Conservation (phyloP, 805 yeast genomes). For the Clavispora santaluciae region DNA sequence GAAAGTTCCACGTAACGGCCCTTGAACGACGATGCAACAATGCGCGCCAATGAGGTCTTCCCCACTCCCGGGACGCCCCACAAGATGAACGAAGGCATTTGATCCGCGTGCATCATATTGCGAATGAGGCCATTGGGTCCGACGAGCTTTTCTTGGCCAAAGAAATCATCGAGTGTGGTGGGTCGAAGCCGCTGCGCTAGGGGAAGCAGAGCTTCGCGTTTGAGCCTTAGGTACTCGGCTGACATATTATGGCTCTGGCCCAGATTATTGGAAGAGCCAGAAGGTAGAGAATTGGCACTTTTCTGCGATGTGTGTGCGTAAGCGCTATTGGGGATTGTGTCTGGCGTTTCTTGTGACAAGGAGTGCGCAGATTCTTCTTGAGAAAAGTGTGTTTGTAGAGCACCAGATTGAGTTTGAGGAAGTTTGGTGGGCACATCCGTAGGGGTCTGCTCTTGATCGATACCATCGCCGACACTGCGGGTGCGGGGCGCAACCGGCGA, state of each 20-base stretch:
- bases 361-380: too few relatives aligned
- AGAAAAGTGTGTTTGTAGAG: too few relatives aligned
- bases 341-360: too few relatives aligned
- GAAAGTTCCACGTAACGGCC: slow-evolving; percentile 35
- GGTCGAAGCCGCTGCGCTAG: slow-evolving; percentile 41
- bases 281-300: too few relatives aligned
- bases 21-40: slow-evolving; percentile 28
- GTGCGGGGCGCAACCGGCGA: background rate
- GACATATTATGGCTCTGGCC: background rate
- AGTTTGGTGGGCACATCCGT: too few relatives aligned
- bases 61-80: slow-evolving; percentile 47
- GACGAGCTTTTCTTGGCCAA: slow-evolving; percentile 39
- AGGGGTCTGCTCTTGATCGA: too few relatives aligned
- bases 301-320: too few relatives aligned
- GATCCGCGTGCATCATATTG: slow-evolving; percentile 28
- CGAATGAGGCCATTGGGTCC: slow-evolving; percentile 34
- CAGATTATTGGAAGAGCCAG: background rate
- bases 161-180: slow-evolving; percentile 31
- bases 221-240: slow-evolving; percentile 9
- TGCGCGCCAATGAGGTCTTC: slow-evolving; percentile 39
- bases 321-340: too few relatives aligned
- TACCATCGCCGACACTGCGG: background rate
- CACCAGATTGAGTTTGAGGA: too few relatives aligned
- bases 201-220: slow-evolving; percentile 24
- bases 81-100: slow-evolving; percentile 36